Evolutionary conservation across 2,329 filamentous ascomycete species (phyloP).

Genomic region (Phaeosphaeriaceae sp.): DNA sequence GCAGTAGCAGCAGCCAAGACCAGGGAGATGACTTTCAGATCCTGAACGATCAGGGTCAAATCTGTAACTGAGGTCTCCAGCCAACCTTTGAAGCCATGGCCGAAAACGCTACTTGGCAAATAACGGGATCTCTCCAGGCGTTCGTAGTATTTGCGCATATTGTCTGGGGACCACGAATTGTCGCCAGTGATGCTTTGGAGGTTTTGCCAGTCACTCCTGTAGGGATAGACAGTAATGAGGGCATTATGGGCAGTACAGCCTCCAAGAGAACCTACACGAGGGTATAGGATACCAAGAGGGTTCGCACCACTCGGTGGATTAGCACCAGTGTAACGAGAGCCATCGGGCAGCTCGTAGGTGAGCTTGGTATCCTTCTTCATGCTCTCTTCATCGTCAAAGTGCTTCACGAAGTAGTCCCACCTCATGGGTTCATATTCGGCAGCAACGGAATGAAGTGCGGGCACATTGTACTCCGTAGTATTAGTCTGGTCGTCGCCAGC

Average conservation of each 20-base stretch:
- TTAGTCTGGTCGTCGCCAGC: slow-evolving; percentile 63
- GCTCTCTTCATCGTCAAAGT: slow-evolving; percentile 60
- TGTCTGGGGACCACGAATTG: slow-evolving; percentile 62
- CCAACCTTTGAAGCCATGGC: slow-evolving; percentile 65
- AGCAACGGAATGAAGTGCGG: slow-evolving; percentile 59
- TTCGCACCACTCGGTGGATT: slow-evolving; percentile 59
- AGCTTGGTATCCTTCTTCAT: slow-evolving; percentile 63
- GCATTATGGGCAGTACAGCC: slow-evolving; percentile 67
- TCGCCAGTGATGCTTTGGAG: slow-evolving; percentile 66
- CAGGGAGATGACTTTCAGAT: slow-evolving; percentile 60
- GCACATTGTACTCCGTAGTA: slow-evolving; percentile 56
- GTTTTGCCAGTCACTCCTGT: slow-evolving; percentile 63
- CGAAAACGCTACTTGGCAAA: slow-evolving; percentile 49
- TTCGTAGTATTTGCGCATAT: slow-evolving; percentile 65
- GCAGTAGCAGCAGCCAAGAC: slow-evolving; percentile 58
- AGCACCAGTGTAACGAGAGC: slow-evolving; percentile 57
- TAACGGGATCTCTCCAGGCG: slow-evolving; percentile 62
- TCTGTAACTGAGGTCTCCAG: slow-evolving; percentile 59
- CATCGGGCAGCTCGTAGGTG: slow-evolving; percentile 47
- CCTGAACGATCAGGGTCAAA: slow-evolving; percentile 57
- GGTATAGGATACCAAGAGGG: slow-evolving; percentile 62
- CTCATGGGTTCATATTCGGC: slow-evolving; percentile 61
- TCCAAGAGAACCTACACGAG: slow-evolving; percentile 61
- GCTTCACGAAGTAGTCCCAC: slow-evolving; percentile 68
- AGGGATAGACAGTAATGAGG: slow-evolving; percentile 62